Percentiles rank a stretch among this genome's conserved stretches.
phyloP scores from a whole-genome alignment of 1,139 yeast species.

The Kodamaea plutei region DNA sequence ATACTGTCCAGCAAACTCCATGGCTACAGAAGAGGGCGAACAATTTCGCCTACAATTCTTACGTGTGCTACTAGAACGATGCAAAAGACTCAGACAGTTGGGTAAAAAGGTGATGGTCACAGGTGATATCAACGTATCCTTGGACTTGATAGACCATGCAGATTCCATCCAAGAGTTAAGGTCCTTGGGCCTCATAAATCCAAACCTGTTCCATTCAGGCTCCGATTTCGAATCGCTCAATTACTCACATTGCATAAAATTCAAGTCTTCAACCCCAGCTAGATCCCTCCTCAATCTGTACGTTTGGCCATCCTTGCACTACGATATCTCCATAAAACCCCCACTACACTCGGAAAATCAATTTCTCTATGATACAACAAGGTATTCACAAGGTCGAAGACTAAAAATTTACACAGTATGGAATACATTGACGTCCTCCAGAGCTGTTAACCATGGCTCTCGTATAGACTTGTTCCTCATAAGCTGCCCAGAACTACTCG shows the following conservation, averaged over 20 bases:
- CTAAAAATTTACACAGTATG: slow-evolving; percentile 83
- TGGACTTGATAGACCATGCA: slow-evolving; percentile 81
- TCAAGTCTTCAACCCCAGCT: slow-evolving; percentile 40
- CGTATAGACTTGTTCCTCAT: slow-evolving; percentile 75
- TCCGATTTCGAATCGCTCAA: slow-evolving; percentile 41
- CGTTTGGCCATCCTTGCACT: slow-evolving; percentile 14
- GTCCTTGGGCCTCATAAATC: slow-evolving; percentile 8
- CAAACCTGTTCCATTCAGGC: too few relatives aligned
- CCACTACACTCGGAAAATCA: slow-evolving; percentile 11
- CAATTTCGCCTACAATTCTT: slow-evolving; percentile 56
- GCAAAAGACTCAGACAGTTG: slow-evolving; percentile 42
- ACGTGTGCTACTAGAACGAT: slow-evolving; percentile 53
- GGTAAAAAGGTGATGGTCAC: slow-evolving; percentile 71
- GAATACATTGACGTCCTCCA: slow-evolving; percentile 75
- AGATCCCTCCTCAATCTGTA: slow-evolving; percentile 42
- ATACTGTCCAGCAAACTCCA: slow-evolving; percentile 92
- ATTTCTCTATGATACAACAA: slow-evolving; percentile 60
- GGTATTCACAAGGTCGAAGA: slow-evolving; percentile 54
- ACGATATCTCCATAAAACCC: slow-evolving; percentile 6
- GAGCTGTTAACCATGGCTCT: slow-evolving; percentile 84
- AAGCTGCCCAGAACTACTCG: slow-evolving; percentile 32
- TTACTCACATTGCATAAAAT: slow-evolving; percentile 33
- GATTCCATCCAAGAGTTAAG: slow-evolving; percentile 49
- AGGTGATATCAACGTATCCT: slow-evolving; percentile 85
- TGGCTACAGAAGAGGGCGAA: slow-evolving; percentile 66